These are phyloP conservation scores for Anthracocystis setariae DNA, from an alignment of 1,284 basidiomycete species.

Conservation along the genomic window DNA sequence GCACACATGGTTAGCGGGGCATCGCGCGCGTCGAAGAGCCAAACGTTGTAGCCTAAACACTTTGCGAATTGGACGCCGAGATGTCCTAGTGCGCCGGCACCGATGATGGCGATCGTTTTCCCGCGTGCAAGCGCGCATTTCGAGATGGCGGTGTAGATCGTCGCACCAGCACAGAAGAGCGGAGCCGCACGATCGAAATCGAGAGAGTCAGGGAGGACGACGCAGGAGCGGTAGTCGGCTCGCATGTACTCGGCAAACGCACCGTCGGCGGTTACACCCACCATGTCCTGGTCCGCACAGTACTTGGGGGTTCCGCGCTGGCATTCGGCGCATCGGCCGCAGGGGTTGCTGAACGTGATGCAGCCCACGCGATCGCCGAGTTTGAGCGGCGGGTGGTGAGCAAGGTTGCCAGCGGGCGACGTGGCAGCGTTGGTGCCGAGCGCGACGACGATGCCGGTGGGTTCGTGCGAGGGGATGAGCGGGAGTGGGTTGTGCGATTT, in stretches of 20 bases:
- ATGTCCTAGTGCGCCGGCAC: constrained; percentile 69
- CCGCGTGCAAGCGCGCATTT: constrained; percentile 42
- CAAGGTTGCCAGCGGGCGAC: constrained; percentile 8
- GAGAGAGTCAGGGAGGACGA: constrained; percentile 51
- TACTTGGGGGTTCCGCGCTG: constrained; percentile 40
- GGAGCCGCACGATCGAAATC: constrained; percentile 65
- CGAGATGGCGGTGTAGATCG: constrained; percentile 68
- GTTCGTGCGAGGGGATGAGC: constrained; percentile 50
- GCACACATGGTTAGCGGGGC: constrained; percentile 28
- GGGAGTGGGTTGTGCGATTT: constrained; percentile 37
- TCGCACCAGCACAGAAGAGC: constrained; percentile 69
- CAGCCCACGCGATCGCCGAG: constrained; percentile 57
- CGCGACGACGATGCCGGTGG: constrained; percentile 47
- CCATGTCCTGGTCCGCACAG: constrained; percentile 46
- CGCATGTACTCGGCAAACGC: constrained; percentile 57
- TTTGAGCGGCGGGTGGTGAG: constrained; percentile 27
- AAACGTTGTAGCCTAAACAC: constrained; percentile 66
- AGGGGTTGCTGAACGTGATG: constrained; percentile 53
- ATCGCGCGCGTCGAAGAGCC: constrained; percentile 57
- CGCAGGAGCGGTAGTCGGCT: constrained; percentile 48
- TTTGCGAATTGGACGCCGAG: constrained; percentile 65
- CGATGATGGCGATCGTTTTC: constrained; percentile 68
- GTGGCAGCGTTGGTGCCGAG: constrained; percentile 16
- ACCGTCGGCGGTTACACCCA: constrained; percentile 49
- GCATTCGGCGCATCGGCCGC: constrained; percentile 50